These are phyloP conservation scores for Fusarium annulatum DNA, from an alignment of 2,329 filamentous ascomycete genomes.

Conservation along the genomic window DNA sequence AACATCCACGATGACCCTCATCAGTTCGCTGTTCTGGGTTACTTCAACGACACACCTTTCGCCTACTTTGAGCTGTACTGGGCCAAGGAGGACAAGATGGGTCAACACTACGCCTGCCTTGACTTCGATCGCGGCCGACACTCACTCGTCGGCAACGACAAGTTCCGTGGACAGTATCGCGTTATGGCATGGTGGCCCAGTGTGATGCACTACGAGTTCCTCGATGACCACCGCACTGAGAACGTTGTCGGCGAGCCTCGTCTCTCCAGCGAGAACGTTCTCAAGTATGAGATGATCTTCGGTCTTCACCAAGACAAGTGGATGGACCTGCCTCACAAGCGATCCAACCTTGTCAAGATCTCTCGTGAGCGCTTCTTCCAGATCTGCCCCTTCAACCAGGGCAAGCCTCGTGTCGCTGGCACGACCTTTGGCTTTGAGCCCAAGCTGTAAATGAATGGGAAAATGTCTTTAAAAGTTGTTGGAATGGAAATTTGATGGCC, in stretches of 20 bases:
- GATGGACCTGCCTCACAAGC: slow-evolving; percentile 77
- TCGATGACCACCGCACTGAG: slow-evolving; percentile 68
- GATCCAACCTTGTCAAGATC: slow-evolving; percentile 73
- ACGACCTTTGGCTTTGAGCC: slow-evolving; percentile 64
- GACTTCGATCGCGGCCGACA: slow-evolving; percentile 70
- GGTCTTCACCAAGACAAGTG: slow-evolving; percentile 79
- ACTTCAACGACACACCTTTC: slow-evolving; percentile 76
- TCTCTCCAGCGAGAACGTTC: slow-evolving; percentile 73
- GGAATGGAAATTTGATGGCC: background rate
- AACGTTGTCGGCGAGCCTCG: slow-evolving; percentile 76
- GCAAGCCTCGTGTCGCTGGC: slow-evolving; percentile 64
- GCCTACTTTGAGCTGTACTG: slow-evolving; percentile 78
- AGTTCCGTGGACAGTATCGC: slow-evolving; percentile 69
- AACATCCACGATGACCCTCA: slow-evolving; percentile 76
- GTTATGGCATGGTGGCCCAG: slow-evolving; percentile 71
- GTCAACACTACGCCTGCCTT: slow-evolving; percentile 64
- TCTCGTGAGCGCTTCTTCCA: slow-evolving; percentile 77
- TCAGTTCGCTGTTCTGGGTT: slow-evolving; percentile 72
- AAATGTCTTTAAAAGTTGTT: background rate
- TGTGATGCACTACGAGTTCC: slow-evolving; percentile 70
- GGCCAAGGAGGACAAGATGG: slow-evolving; percentile 64
- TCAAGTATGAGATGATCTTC: slow-evolving; percentile 79
- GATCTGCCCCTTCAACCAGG: slow-evolving; percentile 67
- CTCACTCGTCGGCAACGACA: slow-evolving; percentile 66
- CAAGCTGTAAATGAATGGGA: slow-evolving; percentile 47